Percentiles rank a stretch among this genome's conserved stretches.
phyloP scores from a whole-genome alignment of 2,329 filamentous ascomycete genomes.

The Monosporascus ibericus region DNA sequence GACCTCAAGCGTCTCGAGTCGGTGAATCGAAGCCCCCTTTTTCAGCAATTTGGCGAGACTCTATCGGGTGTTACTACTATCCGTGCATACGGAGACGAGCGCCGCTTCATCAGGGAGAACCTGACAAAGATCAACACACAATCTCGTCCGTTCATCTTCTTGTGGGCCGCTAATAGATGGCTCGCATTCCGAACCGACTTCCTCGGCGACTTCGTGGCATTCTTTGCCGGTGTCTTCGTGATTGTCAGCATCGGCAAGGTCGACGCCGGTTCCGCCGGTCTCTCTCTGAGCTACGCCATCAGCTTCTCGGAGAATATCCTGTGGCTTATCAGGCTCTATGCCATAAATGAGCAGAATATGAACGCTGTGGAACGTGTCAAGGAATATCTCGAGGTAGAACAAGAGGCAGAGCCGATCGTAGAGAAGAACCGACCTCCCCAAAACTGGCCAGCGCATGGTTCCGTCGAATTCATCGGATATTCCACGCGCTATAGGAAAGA shows the following conservation, averaged over 20 bases:
- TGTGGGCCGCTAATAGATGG: constrained; percentile 97
- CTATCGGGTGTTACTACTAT: constrained; percentile 93
- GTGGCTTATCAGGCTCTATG: constrained; percentile 92
- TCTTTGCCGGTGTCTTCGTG: constrained; percentile 90
- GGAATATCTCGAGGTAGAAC: constrained; percentile 93
- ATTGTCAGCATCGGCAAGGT: constrained; percentile 76
- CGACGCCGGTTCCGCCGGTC: constrained; percentile 84
- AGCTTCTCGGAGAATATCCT: constrained; percentile 95
- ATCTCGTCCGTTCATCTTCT: constrained; percentile 86
- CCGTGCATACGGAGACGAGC: constrained; percentile 89
- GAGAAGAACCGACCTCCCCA: constrained; percentile 69
- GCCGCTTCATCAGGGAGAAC: constrained; percentile 90
- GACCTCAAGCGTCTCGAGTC: constrained; percentile 94
- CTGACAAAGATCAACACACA: constrained; percentile 82
- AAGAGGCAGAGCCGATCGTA: constrained; percentile 76
- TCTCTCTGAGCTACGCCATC: constrained; percentile 92
- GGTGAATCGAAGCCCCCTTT: constrained; percentile 86
- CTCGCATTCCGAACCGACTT: constrained; percentile 87
- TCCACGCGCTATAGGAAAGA: constrained; percentile 84
- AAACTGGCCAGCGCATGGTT: constrained; percentile 80
- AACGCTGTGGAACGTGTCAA: constrained; percentile 97
- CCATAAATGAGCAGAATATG: constrained; percentile 98
- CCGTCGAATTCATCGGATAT: constrained; percentile 84
- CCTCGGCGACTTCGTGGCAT: constrained; percentile 83
- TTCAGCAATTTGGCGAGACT: constrained; percentile 97